These are phyloP conservation scores for Gastrolobium villosum DNA, from an alignment of 306 rosid genomes.

Conservation along the genomic window DNA sequence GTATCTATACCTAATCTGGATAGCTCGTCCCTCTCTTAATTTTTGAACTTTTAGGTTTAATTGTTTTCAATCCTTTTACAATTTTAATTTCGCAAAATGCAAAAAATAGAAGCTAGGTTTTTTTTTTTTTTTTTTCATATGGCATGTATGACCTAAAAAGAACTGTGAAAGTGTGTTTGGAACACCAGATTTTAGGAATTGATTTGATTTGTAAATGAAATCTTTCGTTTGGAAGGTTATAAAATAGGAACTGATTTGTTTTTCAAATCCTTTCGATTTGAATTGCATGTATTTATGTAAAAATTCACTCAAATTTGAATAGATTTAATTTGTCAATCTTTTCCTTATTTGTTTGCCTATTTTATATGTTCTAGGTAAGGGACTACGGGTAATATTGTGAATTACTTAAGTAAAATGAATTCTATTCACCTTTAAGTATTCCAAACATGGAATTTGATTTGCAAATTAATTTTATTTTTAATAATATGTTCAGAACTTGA, in stretches of 20 bases:
- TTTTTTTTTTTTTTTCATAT: neutral
- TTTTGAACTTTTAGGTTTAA: neutral
- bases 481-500: neutral
- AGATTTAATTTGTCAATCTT: neutral
- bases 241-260: neutral
- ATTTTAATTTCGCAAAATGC: slow-evolving; percentile 4
- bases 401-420: slow-evolving; percentile 6
- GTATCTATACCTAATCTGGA: neutral
- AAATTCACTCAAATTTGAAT: neutral
- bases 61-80: neutral
- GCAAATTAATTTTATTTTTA: neutral
- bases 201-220: slow-evolving; percentile 6
- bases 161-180: neutral
- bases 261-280: neutral
- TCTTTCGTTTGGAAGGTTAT: neutral
- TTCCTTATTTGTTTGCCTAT: neutral
- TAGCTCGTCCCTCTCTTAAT: neutral
- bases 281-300: neutral
- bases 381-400: neutral
- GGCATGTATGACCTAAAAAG: neutral
- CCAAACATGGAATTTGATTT: slow-evolving; percentile 5
- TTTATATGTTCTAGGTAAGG: slow-evolving; percentile 2
- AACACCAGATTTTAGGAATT: neutral
- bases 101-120: neutral
- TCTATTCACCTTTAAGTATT: neutral